These are phyloP conservation scores for Apostasia shenzhenica DNA, from an alignment of 106 monocot species.

Conservation along the genomic window DNA sequence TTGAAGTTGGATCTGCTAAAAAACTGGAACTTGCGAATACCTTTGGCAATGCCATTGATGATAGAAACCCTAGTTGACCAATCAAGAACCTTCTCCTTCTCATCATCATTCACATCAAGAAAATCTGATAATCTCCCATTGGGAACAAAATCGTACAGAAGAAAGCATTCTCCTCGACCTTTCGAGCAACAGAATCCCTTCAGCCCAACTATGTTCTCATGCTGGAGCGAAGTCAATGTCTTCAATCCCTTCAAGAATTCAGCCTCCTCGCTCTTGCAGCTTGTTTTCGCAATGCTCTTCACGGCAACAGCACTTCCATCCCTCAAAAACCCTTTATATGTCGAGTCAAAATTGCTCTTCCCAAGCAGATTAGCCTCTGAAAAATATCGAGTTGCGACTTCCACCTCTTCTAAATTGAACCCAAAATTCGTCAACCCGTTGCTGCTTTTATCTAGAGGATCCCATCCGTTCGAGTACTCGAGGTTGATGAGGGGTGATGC, in stretches of 20 bases:
- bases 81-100: conserved; percentile 29
- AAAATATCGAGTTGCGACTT: conserved; percentile 79
- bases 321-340: conserved; percentile 62
- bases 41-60: conserved; percentile 83
- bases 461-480: conserved; percentile 77
- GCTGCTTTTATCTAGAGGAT: conserved; percentile 50
- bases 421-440: conserved; percentile 40
- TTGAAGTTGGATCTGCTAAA: too few relatives aligned
- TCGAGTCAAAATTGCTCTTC: conserved; percentile 46
- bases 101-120: conserved; percentile 43
- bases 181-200: conserved; percentile 79
- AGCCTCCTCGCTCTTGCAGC: conserved; percentile 63
- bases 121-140: conserved; percentile 62
- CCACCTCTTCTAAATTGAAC: conserved; percentile 77
- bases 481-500: conserved; percentile 60
- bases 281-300: conserved; percentile 63
- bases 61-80: conserved; percentile 72
- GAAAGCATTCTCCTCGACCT: conserved; percentile 79
- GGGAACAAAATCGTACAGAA: conserved; percentile 65
- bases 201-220: conserved; percentile 61
- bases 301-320: conserved; percentile 63
- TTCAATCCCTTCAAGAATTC: conserved; percentile 77
- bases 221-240: conserved; percentile 31
- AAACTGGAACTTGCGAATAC: conserved; percentile 15
- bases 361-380: conserved; percentile 75